Base-by-base conservation (phyloP, 2,329 filamentous ascomycete species). In the Fusarium goolgardi region DNA sequence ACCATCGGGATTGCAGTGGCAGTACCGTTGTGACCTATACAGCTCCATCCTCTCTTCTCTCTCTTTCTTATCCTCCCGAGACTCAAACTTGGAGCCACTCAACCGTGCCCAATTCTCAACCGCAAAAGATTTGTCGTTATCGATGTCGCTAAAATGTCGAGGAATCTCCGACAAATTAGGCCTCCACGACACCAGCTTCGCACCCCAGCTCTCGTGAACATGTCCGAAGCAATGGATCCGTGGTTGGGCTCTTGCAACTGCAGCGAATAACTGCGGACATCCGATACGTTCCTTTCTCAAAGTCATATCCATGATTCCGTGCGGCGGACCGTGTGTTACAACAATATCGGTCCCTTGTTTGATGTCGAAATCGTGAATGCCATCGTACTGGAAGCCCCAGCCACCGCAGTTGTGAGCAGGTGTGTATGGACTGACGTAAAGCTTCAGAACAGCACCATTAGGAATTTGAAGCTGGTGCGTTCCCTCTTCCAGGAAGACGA, bases 171-270 rank as follows among this genome's bases (percentile, higher is more conserved):
- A 67, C 4, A 73, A 62, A 10, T 21, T 32, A 0, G 52, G 34
- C 3, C 80, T 73, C 86, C 86, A 89, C 4, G 77, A 76, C 1
- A 86, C 79, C 3, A 84, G 23, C 56, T 81, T 84, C 0, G 81
- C 77, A 9, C 75, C 79, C 78, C 77, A 80, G 6, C 70, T 64
- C 2, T 66, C 37, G 34, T 79, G 75, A 0, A 77, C 72, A 45
- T 80, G 78, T 3, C 78, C 79, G 45, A 79, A 81, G 58, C 78
- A 81, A 62, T 81, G 78, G 3, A 81, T 35, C 10, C 55, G 71
- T 6, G 79, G 78, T 32, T 73, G 70, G 2, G 71, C 67, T 57
- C 57, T 67, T 3, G 72, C 72, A 9, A 79, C 57, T 2, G 76
- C 72, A 2, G 64, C 54, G 51, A 80, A 77, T 1, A 80, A 70